These are phyloP conservation scores for Trichoderma gamsii DNA, from an alignment of 495 filamentous ascomycete species.

Conservation along the genomic window DNA sequence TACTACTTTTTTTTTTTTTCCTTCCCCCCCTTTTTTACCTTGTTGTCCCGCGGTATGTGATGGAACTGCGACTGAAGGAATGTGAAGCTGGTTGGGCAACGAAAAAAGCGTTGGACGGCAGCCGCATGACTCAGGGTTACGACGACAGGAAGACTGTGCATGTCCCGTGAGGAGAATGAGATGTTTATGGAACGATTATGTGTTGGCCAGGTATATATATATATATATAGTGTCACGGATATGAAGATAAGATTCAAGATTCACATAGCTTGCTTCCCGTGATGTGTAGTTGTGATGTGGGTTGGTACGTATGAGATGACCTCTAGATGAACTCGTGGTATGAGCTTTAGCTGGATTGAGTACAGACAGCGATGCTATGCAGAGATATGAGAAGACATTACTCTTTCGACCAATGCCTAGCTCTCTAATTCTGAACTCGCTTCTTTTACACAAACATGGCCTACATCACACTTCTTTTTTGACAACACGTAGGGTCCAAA, in stretches of 20 bases:
- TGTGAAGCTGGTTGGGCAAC: background rate
- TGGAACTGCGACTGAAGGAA: background rate
- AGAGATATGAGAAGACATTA: too few relatives aligned
- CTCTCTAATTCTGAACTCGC: too few relatives aligned
- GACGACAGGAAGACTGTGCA: conserved; percentile 1
- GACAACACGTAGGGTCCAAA: too few relatives aligned
- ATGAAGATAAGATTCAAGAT: conserved; percentile 5
- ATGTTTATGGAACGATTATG: conserved; percentile 9
- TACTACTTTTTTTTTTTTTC: background rate
- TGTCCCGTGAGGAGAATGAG: background rate
- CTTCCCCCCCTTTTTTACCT: background rate
- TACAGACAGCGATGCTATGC: too few relatives aligned
- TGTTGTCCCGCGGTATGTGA: background rate
- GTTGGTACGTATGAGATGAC: background rate
- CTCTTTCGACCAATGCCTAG: too few relatives aligned
- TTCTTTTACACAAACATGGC: too few relatives aligned
- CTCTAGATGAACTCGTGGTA: background rate
- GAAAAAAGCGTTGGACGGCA: background rate
- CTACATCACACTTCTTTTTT: too few relatives aligned
- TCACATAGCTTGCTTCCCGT: background rate
- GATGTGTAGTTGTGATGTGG: background rate
- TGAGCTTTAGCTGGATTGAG: too few relatives aligned
- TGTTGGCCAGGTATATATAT: background rate
- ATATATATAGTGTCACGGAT: background rate
- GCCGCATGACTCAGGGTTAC: background rate